Conservation (phyloP, 345 rosid genomes). For the Lepidium sativum region DNA sequence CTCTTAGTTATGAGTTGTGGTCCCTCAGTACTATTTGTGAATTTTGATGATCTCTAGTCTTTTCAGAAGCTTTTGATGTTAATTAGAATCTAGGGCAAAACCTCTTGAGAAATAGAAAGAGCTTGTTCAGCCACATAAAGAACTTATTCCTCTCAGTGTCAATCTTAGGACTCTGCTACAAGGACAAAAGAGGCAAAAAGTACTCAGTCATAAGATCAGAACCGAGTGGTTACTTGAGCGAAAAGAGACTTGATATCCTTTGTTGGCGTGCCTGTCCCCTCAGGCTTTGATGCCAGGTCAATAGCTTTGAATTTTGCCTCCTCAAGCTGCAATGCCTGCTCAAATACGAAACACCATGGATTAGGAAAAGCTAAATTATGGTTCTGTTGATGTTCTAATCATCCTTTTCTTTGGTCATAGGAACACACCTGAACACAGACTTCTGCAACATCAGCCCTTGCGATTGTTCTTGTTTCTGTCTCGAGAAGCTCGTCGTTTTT, state of each 20-base stretch:
- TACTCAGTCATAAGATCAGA: slow-evolving; percentile 31
- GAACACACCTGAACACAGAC: slow-evolving; percentile 69
- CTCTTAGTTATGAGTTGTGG: slow-evolving; percentile 18
- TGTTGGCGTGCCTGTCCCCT: slow-evolving; percentile 74
- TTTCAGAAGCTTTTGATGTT: slow-evolving; percentile 16
- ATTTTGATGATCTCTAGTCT: slow-evolving; percentile 12
- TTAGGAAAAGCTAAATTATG: background rate
- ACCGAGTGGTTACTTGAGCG: slow-evolving; percentile 49
- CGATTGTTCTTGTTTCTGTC: slow-evolving; percentile 67
- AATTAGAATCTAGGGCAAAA: slow-evolving; percentile 4
- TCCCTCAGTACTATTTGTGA: slow-evolving; percentile 3
- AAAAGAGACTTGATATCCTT: slow-evolving; percentile 83
- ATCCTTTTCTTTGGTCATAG: background rate
- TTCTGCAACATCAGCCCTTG: slow-evolving; percentile 85
- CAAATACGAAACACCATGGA: background rate
- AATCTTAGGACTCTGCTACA: slow-evolving; percentile 10
- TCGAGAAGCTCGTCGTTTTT: slow-evolving; percentile 94
- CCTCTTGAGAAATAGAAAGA: slow-evolving; percentile 5
- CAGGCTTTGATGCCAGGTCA: slow-evolving; percentile 87
- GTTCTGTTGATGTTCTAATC: background rate
- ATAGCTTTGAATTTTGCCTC: slow-evolving; percentile 82
- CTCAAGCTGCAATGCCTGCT: slow-evolving; percentile 67
- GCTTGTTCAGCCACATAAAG: slow-evolving; percentile 12
- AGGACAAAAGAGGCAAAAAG: background rate
- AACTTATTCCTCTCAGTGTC: slow-evolving; percentile 6